Percentiles rank a stretch among this genome's conserved stretches.
These are phyloP conservation scores for Nymphaea thermarum DNA, from an alignment of 164 flowering plant species.

Conservation along the genomic window DNA sequence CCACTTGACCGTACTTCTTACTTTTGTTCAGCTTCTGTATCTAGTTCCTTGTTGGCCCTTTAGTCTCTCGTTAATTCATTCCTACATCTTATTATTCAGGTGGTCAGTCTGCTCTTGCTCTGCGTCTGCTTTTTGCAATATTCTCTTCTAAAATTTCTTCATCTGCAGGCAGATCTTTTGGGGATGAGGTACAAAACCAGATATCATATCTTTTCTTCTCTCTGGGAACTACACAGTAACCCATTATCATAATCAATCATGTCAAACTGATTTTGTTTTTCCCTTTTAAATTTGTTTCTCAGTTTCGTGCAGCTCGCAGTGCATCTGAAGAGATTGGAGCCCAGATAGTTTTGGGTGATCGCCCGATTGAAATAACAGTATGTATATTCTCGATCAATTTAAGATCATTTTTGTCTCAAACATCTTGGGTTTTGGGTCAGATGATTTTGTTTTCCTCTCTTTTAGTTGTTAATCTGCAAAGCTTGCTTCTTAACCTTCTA, in stretches of 20 bases:
- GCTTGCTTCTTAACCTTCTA: neutral
- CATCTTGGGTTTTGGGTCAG: neutral
- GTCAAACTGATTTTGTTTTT: neutral
- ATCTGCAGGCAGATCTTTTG: constrained; percentile 63
- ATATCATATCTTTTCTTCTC: neutral
- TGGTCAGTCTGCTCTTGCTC: constrained; percentile 85
- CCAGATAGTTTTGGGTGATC: constrained; percentile 88
- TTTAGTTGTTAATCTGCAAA: neutral
- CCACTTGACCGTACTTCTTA: too few relatives aligned
- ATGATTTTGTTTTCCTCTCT: neutral
- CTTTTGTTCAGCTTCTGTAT: too few relatives aligned
- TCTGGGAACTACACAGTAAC: too few relatives aligned
- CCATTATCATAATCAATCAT: neutral
- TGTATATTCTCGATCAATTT: constrained; percentile 8
- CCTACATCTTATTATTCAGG: constrained; percentile 25
- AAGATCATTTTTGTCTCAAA: neutral
- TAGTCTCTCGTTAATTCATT: too few relatives aligned
- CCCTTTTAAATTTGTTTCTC: constrained; percentile 2
- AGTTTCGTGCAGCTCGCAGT: constrained; percentile 90
- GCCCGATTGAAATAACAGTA: constrained; percentile 97
- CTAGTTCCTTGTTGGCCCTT: too few relatives aligned
- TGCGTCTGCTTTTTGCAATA: constrained; percentile 68
- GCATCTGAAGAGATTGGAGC: constrained; percentile 82
- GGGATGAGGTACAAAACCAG: constrained; percentile 60
- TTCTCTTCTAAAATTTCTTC: constrained; percentile 85